Evolutionary conservation across 768 basidiomycete species (phyloP).

Genomic region (Trametopsis cervina): DNA sequence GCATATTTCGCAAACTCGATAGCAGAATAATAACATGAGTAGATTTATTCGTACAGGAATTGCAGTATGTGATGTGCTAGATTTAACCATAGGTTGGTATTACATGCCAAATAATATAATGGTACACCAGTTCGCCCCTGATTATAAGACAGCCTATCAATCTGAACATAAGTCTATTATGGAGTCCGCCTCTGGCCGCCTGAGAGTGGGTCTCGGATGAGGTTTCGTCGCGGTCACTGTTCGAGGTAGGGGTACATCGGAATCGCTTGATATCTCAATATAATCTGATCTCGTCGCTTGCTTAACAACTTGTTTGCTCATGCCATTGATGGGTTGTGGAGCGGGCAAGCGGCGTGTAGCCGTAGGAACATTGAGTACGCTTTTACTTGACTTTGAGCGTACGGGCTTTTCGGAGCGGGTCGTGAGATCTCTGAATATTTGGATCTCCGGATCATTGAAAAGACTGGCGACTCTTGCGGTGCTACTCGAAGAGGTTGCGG

Average conservation of each 20-base stretch:
- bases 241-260: conserved; percentile 17
- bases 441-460: conserved; percentile 1
- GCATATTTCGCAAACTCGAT: no score
- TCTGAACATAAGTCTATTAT: conserved; percentile 38
- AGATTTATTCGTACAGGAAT: no score
- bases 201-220: not conserved
- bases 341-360: not conserved
- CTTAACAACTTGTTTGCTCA: not conserved
- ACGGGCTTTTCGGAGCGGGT: not conserved
- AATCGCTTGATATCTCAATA: conserved; percentile 35
- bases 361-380: not conserved
- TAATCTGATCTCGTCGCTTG: not conserved
- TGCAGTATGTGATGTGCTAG: no score
- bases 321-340: no score
- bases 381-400: not conserved
- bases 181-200: conserved; percentile 13
- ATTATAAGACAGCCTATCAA: no score
- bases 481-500: not conserved
- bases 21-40: no score
- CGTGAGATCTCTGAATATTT: conserved; percentile 10
- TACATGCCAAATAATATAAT: no score
- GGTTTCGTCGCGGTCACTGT: not conserved
- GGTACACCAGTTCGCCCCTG: no score
- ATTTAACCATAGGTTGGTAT: no score
- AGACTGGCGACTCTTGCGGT: not conserved